These are phyloP conservation scores for Penicillium sp. DNA, from an alignment of 2,329 filamentous ascomycete genomes.

Conservation along the genomic window DNA sequence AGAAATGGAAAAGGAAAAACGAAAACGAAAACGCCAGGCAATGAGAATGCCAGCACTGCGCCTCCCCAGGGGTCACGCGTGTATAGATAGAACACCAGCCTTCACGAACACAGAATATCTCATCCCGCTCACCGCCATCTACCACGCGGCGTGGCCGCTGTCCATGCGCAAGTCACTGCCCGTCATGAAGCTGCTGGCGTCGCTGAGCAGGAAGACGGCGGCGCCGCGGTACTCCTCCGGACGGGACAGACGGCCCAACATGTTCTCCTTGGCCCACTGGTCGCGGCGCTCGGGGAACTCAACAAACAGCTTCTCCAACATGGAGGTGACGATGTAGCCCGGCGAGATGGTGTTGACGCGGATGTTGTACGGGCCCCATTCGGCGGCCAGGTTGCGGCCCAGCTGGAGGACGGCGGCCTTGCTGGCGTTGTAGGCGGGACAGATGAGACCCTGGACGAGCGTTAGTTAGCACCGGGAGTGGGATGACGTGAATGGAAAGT, in stretches of 20 bases:
- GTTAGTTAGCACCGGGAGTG: background rate
- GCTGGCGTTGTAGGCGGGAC: slow-evolving; percentile 50
- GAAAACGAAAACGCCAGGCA: slow-evolving; percentile 21
- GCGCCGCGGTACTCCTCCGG: slow-evolving; percentile 66
- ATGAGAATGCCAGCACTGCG: slow-evolving; percentile 17
- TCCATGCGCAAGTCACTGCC: slow-evolving; percentile 55
- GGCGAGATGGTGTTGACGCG: slow-evolving; percentile 51
- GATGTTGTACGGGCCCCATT: slow-evolving; percentile 50
- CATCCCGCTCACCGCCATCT: slow-evolving; percentile 13
- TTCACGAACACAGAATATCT: background rate
- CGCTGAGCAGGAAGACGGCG: slow-evolving; percentile 48
- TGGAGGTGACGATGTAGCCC: slow-evolving; percentile 48
- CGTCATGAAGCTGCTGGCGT: slow-evolving; percentile 56
- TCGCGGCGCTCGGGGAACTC: slow-evolving; percentile 76
- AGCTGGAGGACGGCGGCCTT: slow-evolving; percentile 51
- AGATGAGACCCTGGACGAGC: slow-evolving; percentile 45
- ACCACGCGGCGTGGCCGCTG: slow-evolving; percentile 56
- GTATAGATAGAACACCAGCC: slow-evolving; percentile 4
- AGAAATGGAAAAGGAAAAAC: slow-evolving; percentile 3
- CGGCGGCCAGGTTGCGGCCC: slow-evolving; percentile 47
- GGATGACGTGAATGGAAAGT: background rate
- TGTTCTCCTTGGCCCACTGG: slow-evolving; percentile 80
- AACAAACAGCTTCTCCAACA: slow-evolving; percentile 45
- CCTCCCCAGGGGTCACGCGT: slow-evolving; percentile 15
- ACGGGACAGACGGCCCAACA: slow-evolving; percentile 68